phyloP scores from a whole-genome alignment of 192 early-diverging fungal species.

The Umbelopsis sp. region DNA sequence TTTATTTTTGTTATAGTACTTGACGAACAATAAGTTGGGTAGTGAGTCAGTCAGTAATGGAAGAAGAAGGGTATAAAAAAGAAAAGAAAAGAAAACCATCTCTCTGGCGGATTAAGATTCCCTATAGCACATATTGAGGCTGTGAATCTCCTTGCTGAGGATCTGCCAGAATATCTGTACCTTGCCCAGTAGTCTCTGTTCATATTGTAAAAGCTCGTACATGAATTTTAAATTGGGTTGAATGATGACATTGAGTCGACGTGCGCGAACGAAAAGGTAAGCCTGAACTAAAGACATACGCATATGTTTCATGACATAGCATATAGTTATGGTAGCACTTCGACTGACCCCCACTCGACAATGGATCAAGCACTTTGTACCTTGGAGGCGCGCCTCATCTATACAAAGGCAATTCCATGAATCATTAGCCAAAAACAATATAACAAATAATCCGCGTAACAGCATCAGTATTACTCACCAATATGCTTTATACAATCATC shows the following conservation, averaged over 20 bases:
- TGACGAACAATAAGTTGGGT: background rate
- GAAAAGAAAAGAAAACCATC: background rate
- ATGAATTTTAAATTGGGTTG: conserved; percentile 65
- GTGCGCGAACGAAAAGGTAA: conserved; percentile 58
- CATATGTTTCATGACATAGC: conserved; percentile 57
- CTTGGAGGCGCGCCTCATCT: conserved; percentile 50
- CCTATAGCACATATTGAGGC: conserved; percentile 57
- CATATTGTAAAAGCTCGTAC: conserved; percentile 64
- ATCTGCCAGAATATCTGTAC: conserved; percentile 48
- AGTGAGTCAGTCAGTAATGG: background rate
- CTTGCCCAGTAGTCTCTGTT: conserved; percentile 48
- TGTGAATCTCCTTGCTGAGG: conserved; percentile 53
- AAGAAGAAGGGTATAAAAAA: background rate
- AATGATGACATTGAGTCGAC: conserved; percentile 64
- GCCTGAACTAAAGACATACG: conserved; percentile 50
- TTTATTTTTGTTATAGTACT: background rate
- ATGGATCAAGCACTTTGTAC: conserved; percentile 49
- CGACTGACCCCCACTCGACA: conserved; percentile 63
- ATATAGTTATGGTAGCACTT: conserved; percentile 60
- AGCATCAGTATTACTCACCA: too few species aligned
- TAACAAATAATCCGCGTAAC: too few species aligned
- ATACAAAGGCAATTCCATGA: background rate
- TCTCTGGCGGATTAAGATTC: conserved; percentile 26
- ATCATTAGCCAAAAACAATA: background rate
- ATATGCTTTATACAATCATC: conserved; percentile 52